Evolutionary conservation across 257 asterid genomes (phyloP).

Genomic region (Orobanche coerulescens): DNA sequence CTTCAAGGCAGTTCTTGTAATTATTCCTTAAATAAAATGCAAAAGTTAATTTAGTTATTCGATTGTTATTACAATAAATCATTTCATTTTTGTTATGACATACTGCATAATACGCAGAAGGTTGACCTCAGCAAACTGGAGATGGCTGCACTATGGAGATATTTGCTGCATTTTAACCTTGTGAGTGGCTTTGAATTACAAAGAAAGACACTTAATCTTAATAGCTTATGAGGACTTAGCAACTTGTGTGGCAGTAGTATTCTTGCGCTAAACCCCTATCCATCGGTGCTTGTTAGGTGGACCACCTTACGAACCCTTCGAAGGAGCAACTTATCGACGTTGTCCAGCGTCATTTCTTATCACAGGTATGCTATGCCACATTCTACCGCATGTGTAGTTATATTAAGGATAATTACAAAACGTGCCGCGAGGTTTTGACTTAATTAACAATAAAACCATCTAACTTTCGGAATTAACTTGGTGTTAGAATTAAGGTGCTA

Average conservation of each 20-base stretch:
- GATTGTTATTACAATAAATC: too few relatives aligned
- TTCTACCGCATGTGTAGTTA: background rate
- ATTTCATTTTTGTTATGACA: background rate
- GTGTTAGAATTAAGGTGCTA: too few relatives aligned
- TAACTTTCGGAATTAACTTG: too few relatives aligned
- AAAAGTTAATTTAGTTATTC: too few relatives aligned
- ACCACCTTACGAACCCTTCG: constrained; percentile 52
- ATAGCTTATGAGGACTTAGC: background rate
- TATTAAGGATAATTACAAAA: too few relatives aligned
- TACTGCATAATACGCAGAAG: constrained; percentile 28
- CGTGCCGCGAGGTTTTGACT: too few relatives aligned
- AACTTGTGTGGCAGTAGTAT: too few relatives aligned
- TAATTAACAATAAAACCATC: too few relatives aligned
- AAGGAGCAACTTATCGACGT: constrained; percentile 65
- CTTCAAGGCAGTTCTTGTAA: too few relatives aligned
- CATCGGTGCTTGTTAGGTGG: constrained; percentile 44
- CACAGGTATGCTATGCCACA: constrained; percentile 39
- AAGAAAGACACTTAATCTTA: background rate
- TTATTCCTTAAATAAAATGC: too few relatives aligned
- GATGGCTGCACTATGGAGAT: constrained; percentile 72
- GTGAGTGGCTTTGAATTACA: constrained; percentile 29
- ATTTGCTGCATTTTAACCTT: constrained; percentile 60
- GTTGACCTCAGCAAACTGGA: constrained; percentile 73
- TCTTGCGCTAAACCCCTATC: too few relatives aligned
- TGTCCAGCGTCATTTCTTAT: constrained; percentile 67